phyloP scores from a whole-genome alignment of 768 basidiomycete genomes.

The Xerocomus spinulosus region DNA sequence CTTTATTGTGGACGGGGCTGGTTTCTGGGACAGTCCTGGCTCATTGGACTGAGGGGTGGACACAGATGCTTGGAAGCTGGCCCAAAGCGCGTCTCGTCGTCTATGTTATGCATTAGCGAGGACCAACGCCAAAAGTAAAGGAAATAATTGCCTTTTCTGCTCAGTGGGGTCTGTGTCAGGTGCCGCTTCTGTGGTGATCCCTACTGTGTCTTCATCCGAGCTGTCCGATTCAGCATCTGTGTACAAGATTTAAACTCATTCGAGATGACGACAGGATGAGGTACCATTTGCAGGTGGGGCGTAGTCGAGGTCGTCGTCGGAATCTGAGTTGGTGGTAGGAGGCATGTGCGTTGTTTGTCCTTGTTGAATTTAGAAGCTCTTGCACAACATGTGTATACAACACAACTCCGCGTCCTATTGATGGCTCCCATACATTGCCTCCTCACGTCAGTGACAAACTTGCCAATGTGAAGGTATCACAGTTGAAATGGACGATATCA shows the following conservation, averaged over 20 bases:
- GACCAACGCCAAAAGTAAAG: background rate
- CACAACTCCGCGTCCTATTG: no score
- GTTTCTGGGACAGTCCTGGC: slow-evolving; percentile 9
- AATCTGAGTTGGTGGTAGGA: slow-evolving; percentile 43
- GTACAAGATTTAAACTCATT: no score
- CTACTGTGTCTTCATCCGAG: slow-evolving; percentile 37
- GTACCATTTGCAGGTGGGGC: slow-evolving; percentile 48
- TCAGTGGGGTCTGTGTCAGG: slow-evolving; percentile 35
- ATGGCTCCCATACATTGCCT: no score
- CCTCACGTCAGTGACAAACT: no score
- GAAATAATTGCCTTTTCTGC: slow-evolving; percentile 39
- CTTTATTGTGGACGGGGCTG: slow-evolving; percentile 26
- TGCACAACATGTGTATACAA: slow-evolving; percentile 19
- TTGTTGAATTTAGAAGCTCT: slow-evolving; percentile 25
- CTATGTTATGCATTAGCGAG: slow-evolving; percentile 37
- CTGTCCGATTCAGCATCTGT: slow-evolving; percentile 34
- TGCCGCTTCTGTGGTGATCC: slow-evolving; percentile 17
- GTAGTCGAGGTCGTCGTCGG: slow-evolving; percentile 62
- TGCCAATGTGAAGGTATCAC: no score
- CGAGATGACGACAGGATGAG: no score
- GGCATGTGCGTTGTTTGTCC: slow-evolving; percentile 23
- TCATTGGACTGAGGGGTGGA: slow-evolving; percentile 25
- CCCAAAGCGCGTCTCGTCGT: slow-evolving; percentile 61
- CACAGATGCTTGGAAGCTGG: slow-evolving; percentile 63
- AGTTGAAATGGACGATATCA: no score